Base-by-base conservation (phyloP, 192 early-diverging fungal genomes). In the Lobulomyces angularis region DNA sequence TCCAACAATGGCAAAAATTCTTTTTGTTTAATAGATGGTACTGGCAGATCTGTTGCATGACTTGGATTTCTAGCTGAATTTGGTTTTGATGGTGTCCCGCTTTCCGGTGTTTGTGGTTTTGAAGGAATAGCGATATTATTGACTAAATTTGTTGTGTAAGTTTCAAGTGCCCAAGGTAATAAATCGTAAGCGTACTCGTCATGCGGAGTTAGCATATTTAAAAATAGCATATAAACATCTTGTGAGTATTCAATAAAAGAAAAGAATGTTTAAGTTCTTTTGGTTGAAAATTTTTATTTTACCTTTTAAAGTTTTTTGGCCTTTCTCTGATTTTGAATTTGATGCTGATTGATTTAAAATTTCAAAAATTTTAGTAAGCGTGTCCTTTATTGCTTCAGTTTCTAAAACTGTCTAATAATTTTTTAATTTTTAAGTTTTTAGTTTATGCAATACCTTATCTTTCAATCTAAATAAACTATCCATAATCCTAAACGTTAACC, bases 161-260 rank as follows among this genome's bases (percentile, higher is more conserved):
- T 54, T 42, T 68, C 62, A 1, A 75, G 46, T 8, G 72, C 48
- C 72, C 72, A 75, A 1, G 65, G 47, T 1, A 75, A 56, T 11
- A 75, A 48, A 42, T 75, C 69, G 29, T 64, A 73, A 5, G 61
- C 55, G 45, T 49, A 51, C 41, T 75, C 72, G 33, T 75, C 58
- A 34, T 56, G 29, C 11, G 65, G 56, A 23, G 43, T 64, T 35
- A 75, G 43, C 1, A 75, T 43, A 41, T 61, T 51, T 23, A 61
- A 43, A 37, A 75, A 73, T 1, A 73, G 25, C 12, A 40, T 48
- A 47, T 59, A 46, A 7, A 46, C 19, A 69, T 11, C 51, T 53
- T 2, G 29, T 35, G 19, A 27, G 54, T 65, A 6, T 6, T 3
- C 37, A 40, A n/a, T 24, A 8, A 35, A 5, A 22, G 27, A 22